These are phyloP conservation scores for Schizochytrium sp. DNA, from an alignment of 108 stramenopile genomes.

Conservation along the genomic window DNA sequence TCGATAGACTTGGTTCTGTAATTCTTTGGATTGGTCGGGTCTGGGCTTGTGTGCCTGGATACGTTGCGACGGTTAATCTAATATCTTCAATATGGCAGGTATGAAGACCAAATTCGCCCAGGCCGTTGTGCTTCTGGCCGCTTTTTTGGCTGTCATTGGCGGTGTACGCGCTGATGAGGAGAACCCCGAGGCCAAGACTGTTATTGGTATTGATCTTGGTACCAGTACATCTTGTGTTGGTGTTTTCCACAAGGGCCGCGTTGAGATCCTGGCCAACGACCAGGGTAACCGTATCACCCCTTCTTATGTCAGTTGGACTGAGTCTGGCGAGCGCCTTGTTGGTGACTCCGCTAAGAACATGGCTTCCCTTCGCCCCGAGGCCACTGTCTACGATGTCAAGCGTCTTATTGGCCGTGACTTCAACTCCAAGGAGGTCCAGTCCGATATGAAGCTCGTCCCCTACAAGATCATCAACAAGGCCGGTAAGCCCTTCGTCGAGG, in stretches of 20 bases:
- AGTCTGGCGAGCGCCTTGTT: slow-evolving; percentile 83
- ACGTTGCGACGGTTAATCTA: too few species aligned
- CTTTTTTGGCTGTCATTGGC: slow-evolving; percentile 44
- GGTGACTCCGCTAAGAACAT: slow-evolving; percentile 99
- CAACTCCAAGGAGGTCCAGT: slow-evolving; percentile 86
- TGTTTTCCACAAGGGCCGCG: slow-evolving; percentile 81
- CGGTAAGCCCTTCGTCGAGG: slow-evolving; percentile 83
- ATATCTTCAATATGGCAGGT: too few species aligned
- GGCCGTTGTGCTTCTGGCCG: not conserved
- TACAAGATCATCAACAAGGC: slow-evolving; percentile 84
- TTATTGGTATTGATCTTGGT: slow-evolving; percentile 66
- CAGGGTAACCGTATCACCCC: slow-evolving; percentile 86
- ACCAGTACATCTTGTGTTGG: slow-evolving; percentile 83
- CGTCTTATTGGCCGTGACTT: slow-evolving; percentile 94
- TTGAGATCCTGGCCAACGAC: slow-evolving; percentile 86
- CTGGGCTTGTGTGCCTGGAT: too few species aligned
- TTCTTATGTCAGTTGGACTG: slow-evolving; percentile 81
- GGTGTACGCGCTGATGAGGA: slow-evolving; percentile 51
- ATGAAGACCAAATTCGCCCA: not conserved
- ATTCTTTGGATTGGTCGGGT: too few species aligned
- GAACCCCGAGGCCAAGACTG: slow-evolving; percentile 51
- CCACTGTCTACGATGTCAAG: slow-evolving; percentile 96
- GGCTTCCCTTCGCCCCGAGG: slow-evolving; percentile 92
- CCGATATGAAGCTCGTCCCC: slow-evolving; percentile 91
- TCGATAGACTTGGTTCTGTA: too few species aligned